phyloP scores from a whole-genome alignment of 495 filamentous ascomycete species.

The Neurospora terricola region DNA sequence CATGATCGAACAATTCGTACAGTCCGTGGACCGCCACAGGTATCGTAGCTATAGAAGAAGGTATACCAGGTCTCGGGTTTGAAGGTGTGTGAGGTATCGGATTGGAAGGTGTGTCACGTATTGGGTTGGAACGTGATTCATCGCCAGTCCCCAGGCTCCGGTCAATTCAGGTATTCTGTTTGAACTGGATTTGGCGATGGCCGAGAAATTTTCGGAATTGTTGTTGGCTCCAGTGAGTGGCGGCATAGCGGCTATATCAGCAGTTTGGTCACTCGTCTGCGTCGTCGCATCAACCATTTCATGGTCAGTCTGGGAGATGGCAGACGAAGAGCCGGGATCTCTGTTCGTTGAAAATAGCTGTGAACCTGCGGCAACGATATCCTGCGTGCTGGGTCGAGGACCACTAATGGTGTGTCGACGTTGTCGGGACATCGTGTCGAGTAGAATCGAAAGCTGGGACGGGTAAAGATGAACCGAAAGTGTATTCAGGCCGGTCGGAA shows the following conservation, averaged over 20 bases:
- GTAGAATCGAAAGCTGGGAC: background rate
- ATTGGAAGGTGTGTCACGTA: too few species aligned
- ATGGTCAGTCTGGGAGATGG: background rate
- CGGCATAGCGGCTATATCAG: background rate
- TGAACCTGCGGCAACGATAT: background rate
- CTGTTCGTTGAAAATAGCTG: background rate
- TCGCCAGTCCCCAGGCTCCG: background rate
- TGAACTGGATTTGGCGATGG: background rate
- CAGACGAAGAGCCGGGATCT: background rate
- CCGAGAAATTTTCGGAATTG: too few species aligned
- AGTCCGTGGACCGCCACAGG: background rate
- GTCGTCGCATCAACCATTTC: background rate
- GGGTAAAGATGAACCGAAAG: background rate
- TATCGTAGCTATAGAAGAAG: background rate
- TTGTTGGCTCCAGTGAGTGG: background rate
- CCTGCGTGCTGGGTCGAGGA: background rate
- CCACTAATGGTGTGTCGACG: background rate
- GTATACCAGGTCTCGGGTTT: background rate
- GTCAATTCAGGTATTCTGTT: background rate
- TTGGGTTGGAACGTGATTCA: background rate
- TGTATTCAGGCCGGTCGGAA: background rate
- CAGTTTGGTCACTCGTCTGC: background rate
- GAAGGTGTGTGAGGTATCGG: background rate
- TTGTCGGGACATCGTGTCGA: background rate
- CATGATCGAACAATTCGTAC: background rate